Percentiles rank a stretch among this genome's conserved stretches.
These are phyloP conservation scores for Tephrocybe sp. DNA, from an alignment of 768 basidiomycete species.

Conservation along the genomic window DNA sequence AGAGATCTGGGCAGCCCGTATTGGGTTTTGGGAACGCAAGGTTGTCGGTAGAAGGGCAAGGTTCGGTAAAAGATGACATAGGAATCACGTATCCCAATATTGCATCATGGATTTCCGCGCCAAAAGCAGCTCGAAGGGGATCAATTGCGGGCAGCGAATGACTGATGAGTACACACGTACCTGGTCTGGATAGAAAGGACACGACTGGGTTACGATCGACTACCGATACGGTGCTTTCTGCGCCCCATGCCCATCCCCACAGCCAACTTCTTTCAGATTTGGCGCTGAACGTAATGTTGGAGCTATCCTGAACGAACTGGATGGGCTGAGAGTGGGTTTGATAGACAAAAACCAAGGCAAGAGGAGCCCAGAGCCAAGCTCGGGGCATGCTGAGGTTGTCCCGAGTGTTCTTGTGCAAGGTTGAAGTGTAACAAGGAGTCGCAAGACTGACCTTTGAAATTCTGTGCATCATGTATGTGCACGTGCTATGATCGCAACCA, in stretches of 20 bases:
- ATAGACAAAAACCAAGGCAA: slow-evolving; percentile 16
- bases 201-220: slow-evolving; percentile 73
- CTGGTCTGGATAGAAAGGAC: slow-evolving; percentile 66
- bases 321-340: slow-evolving; percentile 26
- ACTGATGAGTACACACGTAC: slow-evolving; percentile 23
- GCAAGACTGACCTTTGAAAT: neutral
- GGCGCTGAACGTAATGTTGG: slow-evolving; percentile 26
- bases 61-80: slow-evolving; percentile 57
- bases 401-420: neutral
- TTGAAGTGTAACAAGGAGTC: neutral
- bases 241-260: slow-evolving; percentile 69
- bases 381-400: slow-evolving; percentile 17
- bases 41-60: slow-evolving; percentile 41
- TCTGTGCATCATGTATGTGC: neutral
- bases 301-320: slow-evolving; percentile 17
- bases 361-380: slow-evolving; percentile 25
- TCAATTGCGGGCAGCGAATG: neutral
- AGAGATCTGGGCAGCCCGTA: slow-evolving; percentile 68
- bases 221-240: slow-evolving; percentile 68
- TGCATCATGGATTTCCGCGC: slow-evolving; percentile 64
- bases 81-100: slow-evolving; percentile 73
- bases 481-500: neutral
- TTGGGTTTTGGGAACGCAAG: slow-evolving; percentile 32
- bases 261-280: slow-evolving; percentile 55
- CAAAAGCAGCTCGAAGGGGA: slow-evolving; percentile 58